Evolutionary conservation across 805 yeast genomes (phyloP).

Genomic region (Zygosaccharomyces rouxii): DNA sequence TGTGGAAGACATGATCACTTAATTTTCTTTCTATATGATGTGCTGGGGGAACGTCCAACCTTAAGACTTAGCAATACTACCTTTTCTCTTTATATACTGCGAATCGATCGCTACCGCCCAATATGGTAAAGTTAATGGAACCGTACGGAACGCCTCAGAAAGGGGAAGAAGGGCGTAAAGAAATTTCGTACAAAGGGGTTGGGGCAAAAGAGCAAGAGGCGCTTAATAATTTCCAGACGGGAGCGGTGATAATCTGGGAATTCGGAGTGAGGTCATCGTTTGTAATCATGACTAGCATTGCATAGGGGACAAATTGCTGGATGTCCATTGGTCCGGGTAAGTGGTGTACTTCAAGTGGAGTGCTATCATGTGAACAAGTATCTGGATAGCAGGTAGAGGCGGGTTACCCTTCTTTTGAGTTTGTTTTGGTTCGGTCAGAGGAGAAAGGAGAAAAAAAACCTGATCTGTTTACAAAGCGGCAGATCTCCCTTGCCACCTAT

Average conservation of each 20-base stretch:
- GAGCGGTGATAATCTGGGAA: not conserved
- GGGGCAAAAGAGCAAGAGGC: not conserved
- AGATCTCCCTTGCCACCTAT: conserved; percentile 4
- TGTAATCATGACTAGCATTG: not conserved
- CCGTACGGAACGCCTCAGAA: conserved; percentile 1
- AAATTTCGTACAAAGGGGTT: not conserved
- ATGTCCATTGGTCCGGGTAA: no score
- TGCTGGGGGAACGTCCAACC: not conserved
- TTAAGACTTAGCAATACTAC: not conserved
- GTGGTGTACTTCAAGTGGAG: no score
- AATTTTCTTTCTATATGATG: not conserved
- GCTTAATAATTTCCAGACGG: not conserved
- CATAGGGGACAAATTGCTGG: no score
- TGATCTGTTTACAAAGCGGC: conserved; percentile 5
- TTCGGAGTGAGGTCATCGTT: not conserved
- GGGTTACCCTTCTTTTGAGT: not conserved
- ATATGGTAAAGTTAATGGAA: conserved; percentile 1
- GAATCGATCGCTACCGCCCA: conserved; percentile 5
- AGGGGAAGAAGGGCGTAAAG: not conserved
- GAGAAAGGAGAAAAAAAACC: not conserved
- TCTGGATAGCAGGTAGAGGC: no score
- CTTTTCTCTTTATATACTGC: conserved; percentile 2
- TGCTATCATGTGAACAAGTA: no score
- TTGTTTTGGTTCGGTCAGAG: not conserved
- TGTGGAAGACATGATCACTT: conserved; percentile 7